phyloP scores from a whole-genome alignment of 2,329 filamentous ascomycete species.

The Fusarium globosum region DNA sequence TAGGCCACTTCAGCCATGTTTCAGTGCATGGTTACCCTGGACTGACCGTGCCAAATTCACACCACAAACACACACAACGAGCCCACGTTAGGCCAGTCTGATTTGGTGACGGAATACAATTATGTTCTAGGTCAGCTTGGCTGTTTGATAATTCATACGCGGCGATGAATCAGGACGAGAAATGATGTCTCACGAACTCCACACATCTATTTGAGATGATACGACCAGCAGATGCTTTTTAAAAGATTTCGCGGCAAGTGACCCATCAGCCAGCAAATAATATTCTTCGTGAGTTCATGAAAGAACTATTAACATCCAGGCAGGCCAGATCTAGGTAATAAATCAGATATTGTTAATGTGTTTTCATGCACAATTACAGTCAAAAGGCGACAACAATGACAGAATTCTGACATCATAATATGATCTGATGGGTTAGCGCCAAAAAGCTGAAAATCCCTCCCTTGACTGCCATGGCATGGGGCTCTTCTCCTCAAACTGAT shows the following conservation, averaged over 20 bases:
- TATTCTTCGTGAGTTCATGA: background rate
- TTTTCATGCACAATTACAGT: background rate
- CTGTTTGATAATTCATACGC: too few relatives aligned
- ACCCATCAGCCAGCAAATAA: fast-evolving
- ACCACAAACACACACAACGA: fast-evolving
- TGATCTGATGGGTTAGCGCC: background rate
- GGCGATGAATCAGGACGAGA: background rate
- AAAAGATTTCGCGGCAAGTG: background rate
- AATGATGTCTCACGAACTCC: background rate
- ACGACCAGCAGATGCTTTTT: fast-evolving
- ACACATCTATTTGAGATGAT: too few relatives aligned
- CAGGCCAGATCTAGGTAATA: too few relatives aligned
- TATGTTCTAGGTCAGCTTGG: fast-evolving
- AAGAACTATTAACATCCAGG: too few relatives aligned
- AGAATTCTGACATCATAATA: background rate
- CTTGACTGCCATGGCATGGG: background rate
- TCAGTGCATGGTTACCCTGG: background rate
- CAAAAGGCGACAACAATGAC: background rate
- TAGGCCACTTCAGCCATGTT: background rate
- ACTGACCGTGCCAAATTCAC: fast-evolving
- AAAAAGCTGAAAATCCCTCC: background rate
- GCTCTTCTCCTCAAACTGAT: background rate
- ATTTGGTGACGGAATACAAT: background rate
- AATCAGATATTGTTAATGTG: background rate
- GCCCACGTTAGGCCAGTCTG: fast-evolving